Percentiles rank a stretch among this genome's conserved stretches.
phyloP scores from a whole-genome alignment of 1,284 basidiomycete species.

The Amylostereum chailletii region DNA sequence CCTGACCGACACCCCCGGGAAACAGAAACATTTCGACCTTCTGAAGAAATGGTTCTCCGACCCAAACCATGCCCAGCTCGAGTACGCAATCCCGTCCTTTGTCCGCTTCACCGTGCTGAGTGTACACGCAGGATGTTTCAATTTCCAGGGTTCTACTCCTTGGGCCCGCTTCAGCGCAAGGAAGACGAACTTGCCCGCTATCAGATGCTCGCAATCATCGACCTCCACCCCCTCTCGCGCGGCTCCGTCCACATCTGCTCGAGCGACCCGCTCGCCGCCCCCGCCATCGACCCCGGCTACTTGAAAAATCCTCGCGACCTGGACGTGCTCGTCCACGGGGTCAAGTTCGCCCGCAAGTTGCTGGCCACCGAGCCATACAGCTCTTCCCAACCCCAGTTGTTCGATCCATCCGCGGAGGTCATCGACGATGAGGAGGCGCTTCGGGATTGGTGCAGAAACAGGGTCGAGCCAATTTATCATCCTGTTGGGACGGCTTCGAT shows the following conservation, averaged over 20 bases:
- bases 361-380: constrained; percentile 2
- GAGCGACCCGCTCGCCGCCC: constrained; percentile 9
- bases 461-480: constrained; percentile 5
- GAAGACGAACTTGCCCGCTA: constrained; percentile 4
- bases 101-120: background rate
- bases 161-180: background rate
- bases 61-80: constrained; percentile 1
- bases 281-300: constrained; percentile 12
- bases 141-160: background rate
- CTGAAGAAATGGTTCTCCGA: constrained; percentile 2
- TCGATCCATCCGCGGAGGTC: background rate
- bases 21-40: background rate
- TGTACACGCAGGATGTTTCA: background rate
- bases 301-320: constrained; percentile 10
- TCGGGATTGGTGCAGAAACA: constrained; percentile 2
- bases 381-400: background rate
- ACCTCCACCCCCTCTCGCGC: constrained; percentile 13
- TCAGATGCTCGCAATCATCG: constrained; percentile 9
- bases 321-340: constrained; percentile 9
- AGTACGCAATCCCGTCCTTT: constrained; percentile 1
- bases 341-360: constrained; percentile 8
- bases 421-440: constrained; percentile 3
- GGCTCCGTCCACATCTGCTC: constrained; percentile 13
- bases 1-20: background rate
- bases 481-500: constrained; percentile 36